Evolutionary conservation across 1,139 yeast species (phyloP), one percentile per base, ranked within the genome.

Genomic region (Arxiozyma slooffiae): DNA sequence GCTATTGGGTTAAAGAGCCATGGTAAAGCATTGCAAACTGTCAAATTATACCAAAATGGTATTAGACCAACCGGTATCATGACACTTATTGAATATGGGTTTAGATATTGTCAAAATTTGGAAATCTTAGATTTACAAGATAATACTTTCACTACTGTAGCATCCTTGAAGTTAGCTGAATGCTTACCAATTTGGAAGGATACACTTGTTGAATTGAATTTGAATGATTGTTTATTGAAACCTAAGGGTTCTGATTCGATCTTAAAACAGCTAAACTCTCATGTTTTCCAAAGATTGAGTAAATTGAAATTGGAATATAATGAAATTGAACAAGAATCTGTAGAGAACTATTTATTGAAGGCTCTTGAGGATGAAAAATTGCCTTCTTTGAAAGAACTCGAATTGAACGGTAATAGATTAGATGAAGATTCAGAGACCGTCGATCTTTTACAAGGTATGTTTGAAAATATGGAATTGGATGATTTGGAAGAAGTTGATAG

Each of bases 11-110:
- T 85, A 58, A 80, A 80, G 64, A 83, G 85, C 52, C 96, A 92
- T 67, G 65, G 63, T 40, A 75, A 77, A 42, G 80, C 80, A 49
- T 75, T 94, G 64, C 76, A 82, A 67, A 83, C 78, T 53, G 82
- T 92, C 41, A 80, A 86, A 66, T 76, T 92, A 60, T 90, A 88
- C 64, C 98, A 92, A 71, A 92, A 92, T 67, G 98, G 98, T 64
- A 92, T 92, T 56, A 82, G 98, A 70, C 97, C 96, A 52, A 83
- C 81, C 53, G 98, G 98, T 59, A 81, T 92, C 53, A 78, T 84
- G 56, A 81, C 79, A 60, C 76, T 92, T 65, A 74, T 92, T 58
- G 72, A 74, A 38, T 78, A 84, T 53, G 97, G 97, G 54, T 77
- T 92, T 60, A 69, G 78, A 47, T 67, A 72, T 55, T 82, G 86